Evolutionary conservation across 768 basidiomycete genomes (phyloP).

Genomic region (Hygrophorus russula): DNA sequence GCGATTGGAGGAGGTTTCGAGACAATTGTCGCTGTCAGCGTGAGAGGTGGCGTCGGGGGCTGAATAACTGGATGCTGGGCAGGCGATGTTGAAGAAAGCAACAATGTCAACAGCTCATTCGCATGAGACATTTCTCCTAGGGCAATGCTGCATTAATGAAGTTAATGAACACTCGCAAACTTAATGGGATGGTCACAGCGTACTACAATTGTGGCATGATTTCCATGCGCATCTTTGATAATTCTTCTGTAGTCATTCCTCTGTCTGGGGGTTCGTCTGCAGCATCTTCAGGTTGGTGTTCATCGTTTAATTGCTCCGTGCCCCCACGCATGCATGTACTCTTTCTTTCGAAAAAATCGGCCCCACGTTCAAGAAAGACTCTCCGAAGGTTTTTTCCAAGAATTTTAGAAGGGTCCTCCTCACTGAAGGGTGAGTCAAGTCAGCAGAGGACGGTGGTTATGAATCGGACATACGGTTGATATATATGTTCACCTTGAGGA

Average conservation of each 20-base stretch:
- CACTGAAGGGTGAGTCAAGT: constrained; percentile 21
- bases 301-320: constrained; percentile 4
- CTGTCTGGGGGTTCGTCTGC: constrained; percentile 19
- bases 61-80: constrained; percentile 14
- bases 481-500: constrained; percentile 54
- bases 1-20: constrained; percentile 53
- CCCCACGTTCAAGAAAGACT: constrained; percentile 64
- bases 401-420: constrained; percentile 42
- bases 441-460: constrained; percentile 8
- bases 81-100: constrained; percentile 32
- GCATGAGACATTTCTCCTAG: constrained; percentile 75
- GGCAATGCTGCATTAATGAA: constrained; percentile 39
- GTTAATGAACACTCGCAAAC: constrained; percentile 6
- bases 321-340: constrained; percentile 6
- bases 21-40: constrained; percentile 51
- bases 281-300: constrained; percentile 5
- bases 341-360: constrained; percentile 56
- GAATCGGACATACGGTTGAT: constrained; percentile 51
- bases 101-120: constrained; percentile 51
- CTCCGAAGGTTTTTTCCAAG: constrained; percentile 58
- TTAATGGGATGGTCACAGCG: constrained; percentile 19
- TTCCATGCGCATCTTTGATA: constrained; percentile 63
- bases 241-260: constrained; percentile 60
- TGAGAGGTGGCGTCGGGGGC: constrained; percentile 7
- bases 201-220: constrained; percentile 65